phyloP scores from a whole-genome alignment of 1,284 basidiomycete genomes.

The Heterobasidion parviporum region DNA sequence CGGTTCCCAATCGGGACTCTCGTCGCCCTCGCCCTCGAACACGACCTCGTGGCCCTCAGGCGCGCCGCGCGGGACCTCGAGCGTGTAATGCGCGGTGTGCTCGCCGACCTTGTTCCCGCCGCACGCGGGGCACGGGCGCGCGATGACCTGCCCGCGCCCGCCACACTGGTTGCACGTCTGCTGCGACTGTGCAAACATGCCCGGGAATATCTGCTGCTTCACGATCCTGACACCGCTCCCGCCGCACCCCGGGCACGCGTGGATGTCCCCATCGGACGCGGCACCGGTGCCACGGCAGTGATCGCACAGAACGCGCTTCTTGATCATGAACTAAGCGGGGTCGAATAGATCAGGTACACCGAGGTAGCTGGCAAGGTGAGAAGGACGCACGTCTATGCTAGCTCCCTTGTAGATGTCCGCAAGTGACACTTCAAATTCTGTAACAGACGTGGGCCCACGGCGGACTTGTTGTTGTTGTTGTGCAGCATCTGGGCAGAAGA shows the following conservation, averaged over 20 bases:
- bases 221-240: conserved; percentile 82
- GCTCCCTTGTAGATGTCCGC: conserved; percentile 83
- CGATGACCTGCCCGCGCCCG: conserved; percentile 77
- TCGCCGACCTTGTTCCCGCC: conserved; percentile 77
- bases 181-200: conserved; percentile 86
- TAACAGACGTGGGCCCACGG: conserved; percentile 75
- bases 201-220: conserved; percentile 91
- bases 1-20: conserved; percentile 87
- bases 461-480: conserved; percentile 57
- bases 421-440: conserved; percentile 83
- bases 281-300: conserved; percentile 91
- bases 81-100: conserved; percentile 72
- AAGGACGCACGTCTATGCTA: conserved; percentile 64
- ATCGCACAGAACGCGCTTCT: conserved; percentile 85
- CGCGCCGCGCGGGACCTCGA: conserved; percentile 81
- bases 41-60: conserved; percentile 88
- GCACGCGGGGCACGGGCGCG: conserved; percentile 74
- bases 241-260: conserved; percentile 71
- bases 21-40: conserved; percentile 90
- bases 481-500: conserved; percentile 16
- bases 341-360: not conserved
- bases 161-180: conserved; percentile 72
- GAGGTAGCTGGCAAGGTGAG: not conserved
- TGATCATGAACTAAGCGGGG: conserved; percentile 69
- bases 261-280: conserved; percentile 79